Conservation (phyloP, 2,329 filamentous ascomycete species). For the Arthrinium phaeospermum region DNA sequence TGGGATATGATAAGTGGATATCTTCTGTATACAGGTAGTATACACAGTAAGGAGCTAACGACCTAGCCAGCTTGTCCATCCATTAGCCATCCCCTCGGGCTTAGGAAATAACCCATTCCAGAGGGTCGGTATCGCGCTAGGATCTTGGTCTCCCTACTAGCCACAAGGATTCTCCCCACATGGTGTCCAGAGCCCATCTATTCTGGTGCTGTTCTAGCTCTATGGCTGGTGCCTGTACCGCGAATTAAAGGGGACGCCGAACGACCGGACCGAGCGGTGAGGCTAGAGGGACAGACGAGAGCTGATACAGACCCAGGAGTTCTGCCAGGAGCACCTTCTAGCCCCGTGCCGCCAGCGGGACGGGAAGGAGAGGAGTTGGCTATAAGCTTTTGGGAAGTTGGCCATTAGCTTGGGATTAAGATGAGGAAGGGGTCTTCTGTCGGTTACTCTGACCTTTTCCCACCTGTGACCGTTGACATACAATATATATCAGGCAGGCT, state of each 20-base stretch:
- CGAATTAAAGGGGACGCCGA: not conserved
- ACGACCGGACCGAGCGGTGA: conserved; percentile 10
- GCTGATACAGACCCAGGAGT: not conserved
- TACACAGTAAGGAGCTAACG: not conserved
- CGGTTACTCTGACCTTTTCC: not conserved
- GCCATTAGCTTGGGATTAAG: not conserved
- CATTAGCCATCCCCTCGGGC: not conserved
- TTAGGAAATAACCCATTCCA: not conserved
- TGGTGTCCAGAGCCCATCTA: not conserved
- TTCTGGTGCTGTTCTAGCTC: not conserved
- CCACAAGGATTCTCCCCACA: not conserved
- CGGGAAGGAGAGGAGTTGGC: not conserved
- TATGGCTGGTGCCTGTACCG: not conserved
- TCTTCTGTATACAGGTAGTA: not conserved
- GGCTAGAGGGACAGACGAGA: not conserved
- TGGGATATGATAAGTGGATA: not conserved
- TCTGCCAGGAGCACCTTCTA: not conserved
- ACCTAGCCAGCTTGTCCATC: not conserved
- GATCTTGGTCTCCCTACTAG: not conserved
- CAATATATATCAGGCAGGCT: not conserved
- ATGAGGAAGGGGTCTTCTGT: not conserved
- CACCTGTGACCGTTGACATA: not conserved
- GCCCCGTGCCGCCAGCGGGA: not conserved
- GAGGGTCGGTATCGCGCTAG: not conserved
- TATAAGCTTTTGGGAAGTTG: not conserved